Percentiles rank a stretch among this genome's conserved stretches.
These are phyloP conservation scores for Metschnikowia bowlesiae DNA, from an alignment of 805 yeast genomes.

Conservation along the genomic window DNA sequence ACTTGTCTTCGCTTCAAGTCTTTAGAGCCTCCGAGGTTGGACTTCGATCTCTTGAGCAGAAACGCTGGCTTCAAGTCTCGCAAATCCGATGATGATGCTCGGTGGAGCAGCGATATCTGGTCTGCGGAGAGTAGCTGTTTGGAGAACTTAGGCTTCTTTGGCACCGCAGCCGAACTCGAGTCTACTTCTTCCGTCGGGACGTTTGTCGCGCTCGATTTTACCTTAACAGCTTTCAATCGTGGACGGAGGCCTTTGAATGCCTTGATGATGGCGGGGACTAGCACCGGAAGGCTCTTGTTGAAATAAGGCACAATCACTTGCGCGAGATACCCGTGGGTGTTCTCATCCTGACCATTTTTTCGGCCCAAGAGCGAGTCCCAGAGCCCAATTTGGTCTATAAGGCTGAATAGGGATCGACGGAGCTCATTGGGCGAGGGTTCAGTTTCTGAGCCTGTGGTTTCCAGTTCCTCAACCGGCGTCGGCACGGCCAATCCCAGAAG, in stretches of 20 bases:
- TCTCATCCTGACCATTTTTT: constrained; percentile 30
- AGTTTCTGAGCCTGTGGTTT: background rate
- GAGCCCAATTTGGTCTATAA: constrained; percentile 50
- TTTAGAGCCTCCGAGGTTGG: constrained; percentile 33
- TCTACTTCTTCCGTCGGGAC: background rate
- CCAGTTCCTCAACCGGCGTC: constrained; percentile 2
- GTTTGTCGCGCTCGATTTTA: constrained; percentile 15
- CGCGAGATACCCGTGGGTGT: constrained; percentile 45
- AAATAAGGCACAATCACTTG: constrained; percentile 53
- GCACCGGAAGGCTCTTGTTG: constrained; percentile 43
- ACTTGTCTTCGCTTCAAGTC: constrained; percentile 38
- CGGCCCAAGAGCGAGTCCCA: constrained; percentile 47
- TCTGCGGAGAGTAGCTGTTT: constrained; percentile 12
- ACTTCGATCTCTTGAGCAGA: constrained; percentile 36
- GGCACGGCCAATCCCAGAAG: constrained; percentile 38
- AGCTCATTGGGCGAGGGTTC: constrained; percentile 12
- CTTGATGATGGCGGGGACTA: constrained; percentile 42
- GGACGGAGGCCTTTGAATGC: constrained; percentile 45
- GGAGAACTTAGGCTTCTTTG: constrained; percentile 13
- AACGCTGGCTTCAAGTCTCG: constrained; percentile 30
- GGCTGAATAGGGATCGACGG: constrained; percentile 33
- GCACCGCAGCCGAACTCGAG: background rate
- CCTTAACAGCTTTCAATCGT: constrained; percentile 16
- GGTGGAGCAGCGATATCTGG: constrained; percentile 14
- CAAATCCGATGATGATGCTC: constrained; percentile 18